These are phyloP conservation scores for Alternaria triticimaculans DNA, from an alignment of 2,329 filamentous ascomycete genomes.

Conservation along the genomic window DNA sequence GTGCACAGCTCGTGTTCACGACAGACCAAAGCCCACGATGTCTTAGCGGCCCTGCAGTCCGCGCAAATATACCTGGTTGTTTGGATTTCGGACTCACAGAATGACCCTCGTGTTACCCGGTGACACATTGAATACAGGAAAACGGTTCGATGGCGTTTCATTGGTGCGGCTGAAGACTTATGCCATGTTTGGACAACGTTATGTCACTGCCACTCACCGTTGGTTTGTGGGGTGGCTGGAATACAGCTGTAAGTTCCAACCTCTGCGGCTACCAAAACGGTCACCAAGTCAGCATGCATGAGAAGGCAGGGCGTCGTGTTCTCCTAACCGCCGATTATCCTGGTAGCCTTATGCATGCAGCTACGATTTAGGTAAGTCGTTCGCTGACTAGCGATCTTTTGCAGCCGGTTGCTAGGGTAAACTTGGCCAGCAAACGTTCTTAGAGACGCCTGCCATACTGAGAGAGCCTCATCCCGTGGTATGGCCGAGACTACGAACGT, in stretches of 20 bases:
- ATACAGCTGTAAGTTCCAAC: constrained; percentile 3
- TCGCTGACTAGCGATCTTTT: constrained; percentile 11
- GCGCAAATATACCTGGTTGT: background rate
- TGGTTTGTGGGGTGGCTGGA: constrained; percentile 9
- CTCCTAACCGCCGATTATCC: constrained; percentile 16
- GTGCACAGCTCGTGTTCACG: background rate
- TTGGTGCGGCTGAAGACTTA: background rate
- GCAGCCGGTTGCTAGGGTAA: constrained; percentile 21
- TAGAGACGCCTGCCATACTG: constrained; percentile 20
- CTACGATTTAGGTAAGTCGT: constrained; percentile 9
- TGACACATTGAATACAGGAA: background rate
- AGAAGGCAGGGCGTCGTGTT: constrained; percentile 10
- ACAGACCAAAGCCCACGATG: background rate
- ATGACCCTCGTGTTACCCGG: background rate
- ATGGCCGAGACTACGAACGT: constrained; percentile 25
- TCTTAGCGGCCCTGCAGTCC: background rate
- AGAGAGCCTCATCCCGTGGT: constrained; percentile 21
- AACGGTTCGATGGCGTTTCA: background rate
- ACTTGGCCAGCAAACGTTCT: constrained; percentile 17
- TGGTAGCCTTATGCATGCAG: constrained; percentile 23
- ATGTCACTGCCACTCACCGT: background rate
- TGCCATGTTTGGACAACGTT: background rate
- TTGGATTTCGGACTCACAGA: background rate
- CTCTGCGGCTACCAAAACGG: background rate
- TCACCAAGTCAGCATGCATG: constrained; percentile 9